Evolutionary conservation across 2,329 filamentous ascomycete species (phyloP), one percentile per base, ranked within the genome.

Genomic region (Fusarium austroafricanum): DNA sequence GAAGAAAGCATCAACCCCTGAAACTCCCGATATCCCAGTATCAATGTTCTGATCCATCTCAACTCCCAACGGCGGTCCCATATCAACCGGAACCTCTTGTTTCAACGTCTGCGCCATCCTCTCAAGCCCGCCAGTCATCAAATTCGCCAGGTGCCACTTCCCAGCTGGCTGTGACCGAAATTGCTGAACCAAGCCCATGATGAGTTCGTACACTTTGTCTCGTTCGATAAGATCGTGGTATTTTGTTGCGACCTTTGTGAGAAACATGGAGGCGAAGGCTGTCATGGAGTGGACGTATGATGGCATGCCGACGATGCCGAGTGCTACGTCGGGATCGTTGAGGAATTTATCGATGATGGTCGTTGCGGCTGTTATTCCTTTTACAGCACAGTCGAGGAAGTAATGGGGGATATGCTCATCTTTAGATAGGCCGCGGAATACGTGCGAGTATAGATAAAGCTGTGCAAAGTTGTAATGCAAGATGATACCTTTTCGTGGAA

Each of bases 211-310:
- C 2, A 83, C 80, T 2, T 75, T 65, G 6, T 71, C 68, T 6
- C 76, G 72, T 8, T 82, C 76, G 23, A 82, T 76, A 7, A 81
- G 77, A 21, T 78, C 78, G 5, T 75, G 76, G 60, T 82, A 79
- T 50, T 80, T 82, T 28, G 78, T 76, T 2, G 81, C 77, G 2
- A 84, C 73, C 58, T 83, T 83, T 9, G 83, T 77, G 0, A 85
- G 74, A 61, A 85, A 84, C 62, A 83, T 81, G 55, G 81, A 83
- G 1, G 83, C 82, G 55, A 85, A 85, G 0, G 81, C 82, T 0
- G 81, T 83, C 83, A 85, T 85, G n/a, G 81, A 82, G 63, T 83
- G 81, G 3, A 83, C 76, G 40, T 84, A 84, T n/a, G 81, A 81
- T 1, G 83, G 83, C 71, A 85, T 82, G 4, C 83, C 81, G 68